Conservation (phyloP, 768 basidiomycete species). For the Auricularia cornea region DNA sequence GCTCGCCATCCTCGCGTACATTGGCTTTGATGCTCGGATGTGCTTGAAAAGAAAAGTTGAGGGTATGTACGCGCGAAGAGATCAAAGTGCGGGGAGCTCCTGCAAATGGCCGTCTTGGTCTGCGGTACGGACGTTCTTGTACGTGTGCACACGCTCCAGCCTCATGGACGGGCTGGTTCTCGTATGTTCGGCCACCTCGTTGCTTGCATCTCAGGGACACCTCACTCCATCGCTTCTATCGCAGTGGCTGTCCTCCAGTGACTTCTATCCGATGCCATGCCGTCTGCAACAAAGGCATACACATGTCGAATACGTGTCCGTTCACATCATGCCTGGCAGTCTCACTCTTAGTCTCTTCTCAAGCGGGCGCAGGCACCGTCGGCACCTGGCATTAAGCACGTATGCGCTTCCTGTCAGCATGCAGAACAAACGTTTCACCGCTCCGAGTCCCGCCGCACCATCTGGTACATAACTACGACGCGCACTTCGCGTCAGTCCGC, state of each 20-base stretch:
- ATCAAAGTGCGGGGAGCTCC: too few species aligned
- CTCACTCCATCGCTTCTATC: not conserved
- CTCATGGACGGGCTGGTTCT: not conserved
- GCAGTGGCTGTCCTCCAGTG: not conserved
- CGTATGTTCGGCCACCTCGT: not conserved
- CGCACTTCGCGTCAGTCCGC: not conserved
- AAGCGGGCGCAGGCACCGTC: too few species aligned
- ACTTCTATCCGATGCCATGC: too few species aligned
- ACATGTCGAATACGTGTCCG: too few species aligned
- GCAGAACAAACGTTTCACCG: not conserved
- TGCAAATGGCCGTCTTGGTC: too few species aligned
- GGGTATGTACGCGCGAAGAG: too few species aligned
- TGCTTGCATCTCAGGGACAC: not conserved
- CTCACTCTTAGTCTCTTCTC: too few species aligned
- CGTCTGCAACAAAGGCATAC: too few species aligned
- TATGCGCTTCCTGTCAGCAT: too few species aligned
- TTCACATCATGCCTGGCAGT: too few species aligned
- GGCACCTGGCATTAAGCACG: too few species aligned
- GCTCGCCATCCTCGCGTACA: not conserved
- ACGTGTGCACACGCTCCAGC: not conserved
- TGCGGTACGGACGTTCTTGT: not conserved
- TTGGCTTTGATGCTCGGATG: not conserved
- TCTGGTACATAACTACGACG: conserved; percentile 29
- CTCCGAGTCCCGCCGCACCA: conserved; percentile 29
- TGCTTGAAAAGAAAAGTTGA: not conserved